These are phyloP conservation scores for Pisolithus microcarpus DNA, from an alignment of 768 basidiomycete species.

Conservation along the genomic window DNA sequence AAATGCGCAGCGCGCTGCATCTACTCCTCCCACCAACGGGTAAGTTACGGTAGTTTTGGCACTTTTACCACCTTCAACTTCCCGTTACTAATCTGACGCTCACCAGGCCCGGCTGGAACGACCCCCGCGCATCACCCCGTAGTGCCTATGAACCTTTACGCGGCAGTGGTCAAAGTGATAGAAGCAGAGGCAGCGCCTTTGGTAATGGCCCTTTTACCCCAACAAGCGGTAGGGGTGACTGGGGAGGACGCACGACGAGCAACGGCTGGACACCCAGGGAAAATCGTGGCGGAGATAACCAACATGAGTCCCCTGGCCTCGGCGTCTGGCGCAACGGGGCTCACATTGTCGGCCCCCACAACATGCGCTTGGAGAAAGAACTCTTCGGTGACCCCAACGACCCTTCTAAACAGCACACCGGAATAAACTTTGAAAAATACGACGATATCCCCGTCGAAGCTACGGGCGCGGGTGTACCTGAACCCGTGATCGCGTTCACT, in stretches of 20 bases:
- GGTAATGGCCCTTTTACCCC: constrained; percentile 30
- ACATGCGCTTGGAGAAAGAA: constrained; percentile 89
- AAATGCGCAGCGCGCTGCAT: constrained; percentile 78
- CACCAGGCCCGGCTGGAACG: constrained; percentile 64
- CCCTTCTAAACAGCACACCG: constrained; percentile 84
- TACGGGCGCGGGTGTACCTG: constrained; percentile 94
- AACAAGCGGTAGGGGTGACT: constrained; percentile 34
- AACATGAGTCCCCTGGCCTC: constrained; percentile 37
- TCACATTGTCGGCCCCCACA: constrained; percentile 79
- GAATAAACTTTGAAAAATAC: constrained; percentile 99
- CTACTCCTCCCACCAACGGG: constrained; percentile 49
- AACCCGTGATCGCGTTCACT: constrained; percentile 83
- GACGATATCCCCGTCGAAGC: constrained; percentile 99
- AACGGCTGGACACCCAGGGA: constrained; percentile 34
- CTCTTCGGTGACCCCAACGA: constrained; percentile 88
- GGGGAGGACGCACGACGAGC: constrained; percentile 33
- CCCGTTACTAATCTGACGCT: constrained; percentile 15
- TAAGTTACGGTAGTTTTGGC: constrained; percentile 24
- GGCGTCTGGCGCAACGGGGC: constrained; percentile 88
- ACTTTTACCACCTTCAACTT: constrained; percentile 7
- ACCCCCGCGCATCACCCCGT: constrained; percentile 64
- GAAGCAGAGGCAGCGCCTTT: constrained; percentile 35
- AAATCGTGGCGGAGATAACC: constrained; percentile 23
- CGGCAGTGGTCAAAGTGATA: constrained; percentile 31
- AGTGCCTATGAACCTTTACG: constrained; percentile 36